Conservation (phyloP, 2,329 filamentous ascomycete genomes). For the Macroventuria anomochaeta region DNA sequence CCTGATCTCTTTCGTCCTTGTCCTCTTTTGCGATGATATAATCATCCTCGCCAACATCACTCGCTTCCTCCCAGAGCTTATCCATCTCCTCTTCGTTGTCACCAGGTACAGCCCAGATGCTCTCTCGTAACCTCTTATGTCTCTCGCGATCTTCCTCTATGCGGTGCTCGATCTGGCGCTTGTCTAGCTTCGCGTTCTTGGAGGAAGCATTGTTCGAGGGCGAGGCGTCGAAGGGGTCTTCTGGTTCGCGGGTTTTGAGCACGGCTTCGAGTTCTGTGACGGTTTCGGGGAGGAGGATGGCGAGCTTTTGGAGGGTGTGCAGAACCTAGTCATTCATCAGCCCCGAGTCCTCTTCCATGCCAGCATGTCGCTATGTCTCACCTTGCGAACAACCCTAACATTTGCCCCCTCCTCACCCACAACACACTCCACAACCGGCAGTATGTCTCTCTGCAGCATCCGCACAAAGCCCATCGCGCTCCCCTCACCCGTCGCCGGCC, state of each 20-base stretch:
- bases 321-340: conserved; percentile 61
- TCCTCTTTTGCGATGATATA: conserved; percentile 80
- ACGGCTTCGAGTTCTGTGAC: conserved; percentile 82
- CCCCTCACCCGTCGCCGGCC: conserved; percentile 71
- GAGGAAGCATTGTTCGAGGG: conserved; percentile 1
- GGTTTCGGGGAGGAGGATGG: conserved; percentile 74
- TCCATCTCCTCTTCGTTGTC: conserved; percentile 71
- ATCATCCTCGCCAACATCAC: conserved; percentile 87
- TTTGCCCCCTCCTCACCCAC: conserved; percentile 88
- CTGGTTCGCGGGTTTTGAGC: conserved; percentile 76
- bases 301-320: conserved; percentile 71
- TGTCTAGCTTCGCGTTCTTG: conserved; percentile 63
- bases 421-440: conserved; percentile 91
- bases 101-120: conserved; percentile 85
- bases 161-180: conserved; percentile 89
- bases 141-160: conserved; percentile 96
- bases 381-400: conserved; percentile 87
- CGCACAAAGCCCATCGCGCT: conserved; percentile 81
- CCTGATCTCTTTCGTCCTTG: conserved; percentile 59
- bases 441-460: conserved; percentile 94
- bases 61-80: conserved; percentile 85
- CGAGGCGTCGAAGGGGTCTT: conserved; percentile 34
- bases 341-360: not conserved
- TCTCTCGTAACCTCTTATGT: conserved; percentile 89
- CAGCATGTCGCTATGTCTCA: conserved; percentile 43